Base-by-base conservation (phyloP, 2,329 filamentous ascomycete genomes). In the Pyrenochaeta sp. region DNA sequence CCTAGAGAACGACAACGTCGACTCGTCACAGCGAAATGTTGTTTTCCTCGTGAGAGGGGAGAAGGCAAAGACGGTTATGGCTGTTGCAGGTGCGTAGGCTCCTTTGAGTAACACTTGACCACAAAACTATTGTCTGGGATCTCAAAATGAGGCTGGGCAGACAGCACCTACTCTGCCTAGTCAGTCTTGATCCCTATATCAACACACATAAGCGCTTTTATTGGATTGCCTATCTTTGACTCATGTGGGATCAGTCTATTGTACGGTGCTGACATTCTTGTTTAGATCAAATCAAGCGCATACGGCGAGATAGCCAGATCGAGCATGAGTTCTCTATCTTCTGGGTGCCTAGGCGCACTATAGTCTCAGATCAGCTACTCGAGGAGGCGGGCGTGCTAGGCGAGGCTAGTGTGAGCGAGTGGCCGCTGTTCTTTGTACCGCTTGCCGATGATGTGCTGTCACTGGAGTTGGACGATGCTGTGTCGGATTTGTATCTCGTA, bases 311-410 rank as follows among this genome's bases (percentile, higher is more conserved):
- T 77, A 93, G 91, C 74, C 90, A 92, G 72, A 91, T 90, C 46
- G 91, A 93, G 66, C 95, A 99, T 85, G 94, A 99, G 70, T 97
- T 98, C 75, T 94, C 93, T 62, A 90, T 99, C 68, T 94, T 97
- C 75, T 98, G 95, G 91, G 91, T 96, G 42, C 94, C 96, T 5
- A 88, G 95, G 56, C 90, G 95, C 61, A 98, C 95, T 3, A 83
- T 96, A 53, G 90, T 98, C 53, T 95, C 92, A 67, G 93, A 98
- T 76, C 90, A 93, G 74, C 86, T 98, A 48, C 84, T 99, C 39
- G 95, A 99, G 78, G 93, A 97, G 73, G 90, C 92, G 39, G 95
- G 94, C 27, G 92, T 99, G 13, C 85, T 97, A 48, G 96, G 95
- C 56, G 95, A 99, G 76, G 90, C 93, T 61, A 97, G 88, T 72